Conservation (phyloP, 306 rosid species). For the Potentilla sterilis region DNA sequence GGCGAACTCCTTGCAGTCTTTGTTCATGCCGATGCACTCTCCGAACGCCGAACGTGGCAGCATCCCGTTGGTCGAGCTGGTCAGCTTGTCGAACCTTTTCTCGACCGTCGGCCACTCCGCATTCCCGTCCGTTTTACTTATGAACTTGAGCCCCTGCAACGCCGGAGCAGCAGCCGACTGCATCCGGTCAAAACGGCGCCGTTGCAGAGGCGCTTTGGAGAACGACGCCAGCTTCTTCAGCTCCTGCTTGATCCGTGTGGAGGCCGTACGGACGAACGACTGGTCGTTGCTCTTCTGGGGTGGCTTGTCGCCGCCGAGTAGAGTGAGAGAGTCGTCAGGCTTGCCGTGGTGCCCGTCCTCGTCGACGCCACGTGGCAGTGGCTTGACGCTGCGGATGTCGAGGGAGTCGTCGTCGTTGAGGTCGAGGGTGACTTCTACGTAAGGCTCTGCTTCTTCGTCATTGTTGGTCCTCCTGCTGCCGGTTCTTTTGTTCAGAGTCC, state of each 20-base stretch:
- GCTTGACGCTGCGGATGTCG: constrained; percentile 45
- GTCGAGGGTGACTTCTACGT: constrained; percentile 45
- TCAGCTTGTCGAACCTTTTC: constrained; percentile 37
- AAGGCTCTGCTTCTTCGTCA: constrained; percentile 10
- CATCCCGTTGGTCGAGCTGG: constrained; percentile 36
- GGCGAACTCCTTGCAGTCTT: constrained; percentile 59
- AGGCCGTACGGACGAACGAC: constrained; percentile 30
- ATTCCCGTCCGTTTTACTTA: constrained; percentile 34
- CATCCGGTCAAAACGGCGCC: constrained; percentile 39
- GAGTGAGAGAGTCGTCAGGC: neutral
- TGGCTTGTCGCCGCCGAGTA: neutral
- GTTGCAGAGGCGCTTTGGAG: constrained; percentile 22
- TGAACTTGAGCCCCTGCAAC: constrained; percentile 50
- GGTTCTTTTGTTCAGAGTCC: constrained; percentile 7
- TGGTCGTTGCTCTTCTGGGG: neutral
- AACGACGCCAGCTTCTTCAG: constrained; percentile 43
- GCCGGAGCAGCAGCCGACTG: constrained; percentile 55
- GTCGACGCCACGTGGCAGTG: neutral
- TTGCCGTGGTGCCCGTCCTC: neutral
- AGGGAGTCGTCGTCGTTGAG: constrained; percentile 41
- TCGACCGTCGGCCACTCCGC: constrained; percentile 43
- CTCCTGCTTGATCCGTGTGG: constrained; percentile 40
- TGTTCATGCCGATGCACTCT: constrained; percentile 67
- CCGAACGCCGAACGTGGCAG: constrained; percentile 54
- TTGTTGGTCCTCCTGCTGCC: neutral